Percentiles rank a stretch among this genome's conserved stretches.
These are phyloP conservation scores for Hemisphaericaspora xylofermentans DNA, from an alignment of 1,139 yeast genomes.

Conservation along the genomic window DNA sequence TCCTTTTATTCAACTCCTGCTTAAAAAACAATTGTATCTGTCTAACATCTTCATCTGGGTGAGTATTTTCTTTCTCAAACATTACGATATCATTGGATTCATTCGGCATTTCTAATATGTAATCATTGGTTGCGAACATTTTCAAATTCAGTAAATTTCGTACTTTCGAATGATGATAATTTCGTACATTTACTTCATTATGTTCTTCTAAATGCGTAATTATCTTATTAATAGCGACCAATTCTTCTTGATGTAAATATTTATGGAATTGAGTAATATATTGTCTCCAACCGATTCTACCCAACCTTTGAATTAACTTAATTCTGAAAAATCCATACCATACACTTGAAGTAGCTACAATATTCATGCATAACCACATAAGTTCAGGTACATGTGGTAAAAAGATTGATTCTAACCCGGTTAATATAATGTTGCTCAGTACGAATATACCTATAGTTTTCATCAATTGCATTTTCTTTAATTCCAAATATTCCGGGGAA, in stretches of 20 bases:
- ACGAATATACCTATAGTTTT: neutral
- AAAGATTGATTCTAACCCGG: constrained; percentile 3
- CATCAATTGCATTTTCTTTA: constrained; percentile 1
- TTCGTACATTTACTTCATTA: constrained; percentile 38
- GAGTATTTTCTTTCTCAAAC: neutral
- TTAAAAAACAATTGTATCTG: constrained; percentile 23
- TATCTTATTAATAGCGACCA: constrained; percentile 29
- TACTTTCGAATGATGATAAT: constrained; percentile 38
- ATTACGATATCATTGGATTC: constrained; percentile 12
- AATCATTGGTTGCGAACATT: constrained; percentile 24
- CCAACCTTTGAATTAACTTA: constrained; percentile 19
- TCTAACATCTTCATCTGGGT: constrained; percentile 3
- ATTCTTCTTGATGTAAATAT: constrained; percentile 28
- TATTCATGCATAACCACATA: constrained; percentile 12
- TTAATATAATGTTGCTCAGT: neutral
- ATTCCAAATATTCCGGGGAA: constrained; percentile 12
- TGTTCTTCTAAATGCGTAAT: constrained; percentile 42
- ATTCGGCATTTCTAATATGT: constrained; percentile 28
- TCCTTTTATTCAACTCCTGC: constrained; percentile 26
- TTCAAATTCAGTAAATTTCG: constrained; percentile 21
- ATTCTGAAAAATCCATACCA: constrained; percentile 14
- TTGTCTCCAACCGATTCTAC: constrained; percentile 37
- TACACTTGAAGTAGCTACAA: constrained; percentile 6
- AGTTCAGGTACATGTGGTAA: constrained; percentile 16
- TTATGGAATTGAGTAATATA: constrained; percentile 25